phyloP scores from a whole-genome alignment of 2,329 filamentous ascomycete genomes.

The Hypocrella siamensis region DNA sequence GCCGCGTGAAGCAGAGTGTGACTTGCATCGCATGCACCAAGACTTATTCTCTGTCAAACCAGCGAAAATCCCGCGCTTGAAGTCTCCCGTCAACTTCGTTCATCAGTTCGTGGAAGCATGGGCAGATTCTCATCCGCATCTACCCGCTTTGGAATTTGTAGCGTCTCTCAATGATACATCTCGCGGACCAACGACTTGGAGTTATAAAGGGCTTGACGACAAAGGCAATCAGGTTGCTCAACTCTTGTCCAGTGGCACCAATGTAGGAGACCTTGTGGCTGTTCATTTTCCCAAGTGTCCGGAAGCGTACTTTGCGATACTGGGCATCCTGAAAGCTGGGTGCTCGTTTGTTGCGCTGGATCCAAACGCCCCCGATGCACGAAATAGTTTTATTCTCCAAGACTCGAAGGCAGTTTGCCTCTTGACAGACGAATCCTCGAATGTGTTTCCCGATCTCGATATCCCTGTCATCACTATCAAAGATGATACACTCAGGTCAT shows the following conservation, averaged over 20 bases:
- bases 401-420: constrained; percentile 56
- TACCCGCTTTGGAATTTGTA: constrained; percentile 62
- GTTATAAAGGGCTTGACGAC: constrained; percentile 54
- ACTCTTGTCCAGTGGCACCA: constrained; percentile 35
- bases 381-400: constrained; percentile 62
- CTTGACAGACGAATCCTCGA: constrained; percentile 31
- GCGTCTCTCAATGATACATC: constrained; percentile 31
- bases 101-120: constrained; percentile 65
- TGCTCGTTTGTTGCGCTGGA: constrained; percentile 73
- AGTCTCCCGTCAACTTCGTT: constrained; percentile 42
- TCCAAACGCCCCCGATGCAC: constrained; percentile 50
- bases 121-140: constrained; percentile 38
- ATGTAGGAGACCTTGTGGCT: constrained; percentile 48
- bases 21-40: constrained; percentile 16
- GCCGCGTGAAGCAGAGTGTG: constrained; percentile 23
- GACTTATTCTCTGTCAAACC: constrained; percentile 50
- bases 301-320: constrained; percentile 66
- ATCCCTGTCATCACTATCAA: constrained; percentile 8
- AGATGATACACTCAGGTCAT: constrained; percentile 13
- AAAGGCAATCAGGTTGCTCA: constrained; percentile 60
- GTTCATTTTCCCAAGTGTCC: constrained; percentile 76
- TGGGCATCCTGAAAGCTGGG: constrained; percentile 70
- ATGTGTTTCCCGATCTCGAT: background rate
- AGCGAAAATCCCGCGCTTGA: constrained; percentile 39
- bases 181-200: constrained; percentile 45